phyloP scores from a whole-genome alignment of 2,329 filamentous ascomycete species.

The Waltergamsia citrina region DNA sequence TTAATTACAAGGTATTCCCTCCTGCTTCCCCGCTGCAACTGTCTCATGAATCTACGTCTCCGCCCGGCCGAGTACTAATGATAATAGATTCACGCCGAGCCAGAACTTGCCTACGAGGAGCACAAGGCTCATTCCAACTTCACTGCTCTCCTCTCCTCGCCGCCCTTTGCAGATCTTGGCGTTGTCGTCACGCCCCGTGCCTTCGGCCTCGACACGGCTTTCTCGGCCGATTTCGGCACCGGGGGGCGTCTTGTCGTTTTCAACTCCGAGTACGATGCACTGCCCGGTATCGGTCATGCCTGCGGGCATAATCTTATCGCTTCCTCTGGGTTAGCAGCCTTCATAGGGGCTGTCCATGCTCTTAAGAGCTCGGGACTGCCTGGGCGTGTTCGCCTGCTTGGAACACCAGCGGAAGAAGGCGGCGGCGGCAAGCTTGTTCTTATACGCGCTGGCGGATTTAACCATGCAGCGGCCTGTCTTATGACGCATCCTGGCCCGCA shows the following conservation, averaged over 20 bases:
- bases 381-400: conserved; percentile 26
- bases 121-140: conserved; percentile 16
- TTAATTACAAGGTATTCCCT: no score
- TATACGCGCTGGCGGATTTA: conserved; percentile 13
- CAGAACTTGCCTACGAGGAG: conserved; percentile 18
- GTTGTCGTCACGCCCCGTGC: conserved; percentile 17
- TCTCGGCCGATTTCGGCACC: conserved; percentile 16
- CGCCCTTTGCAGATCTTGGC: no score
- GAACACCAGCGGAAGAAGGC: conserved; percentile 31
- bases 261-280: conserved; percentile 33
- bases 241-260: conserved; percentile 21
- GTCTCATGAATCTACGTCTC: no score
- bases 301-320: conserved; percentile 36
- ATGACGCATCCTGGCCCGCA: conserved; percentile 16
- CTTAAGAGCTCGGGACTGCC: conserved; percentile 16
- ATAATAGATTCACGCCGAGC: conserved; percentile 15
- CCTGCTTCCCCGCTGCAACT: no score
- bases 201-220: conserved; percentile 21
- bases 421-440: conserved; percentile 26
- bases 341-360: conserved; percentile 22
- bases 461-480: conserved; percentile 13
- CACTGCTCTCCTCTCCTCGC: conserved; percentile 8
- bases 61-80: no score
- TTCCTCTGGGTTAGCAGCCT: conserved; percentile 25
- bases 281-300: conserved; percentile 32